phyloP scores from a whole-genome alignment of 805 yeast species.

The Yamadazyma kitorensis region DNA sequence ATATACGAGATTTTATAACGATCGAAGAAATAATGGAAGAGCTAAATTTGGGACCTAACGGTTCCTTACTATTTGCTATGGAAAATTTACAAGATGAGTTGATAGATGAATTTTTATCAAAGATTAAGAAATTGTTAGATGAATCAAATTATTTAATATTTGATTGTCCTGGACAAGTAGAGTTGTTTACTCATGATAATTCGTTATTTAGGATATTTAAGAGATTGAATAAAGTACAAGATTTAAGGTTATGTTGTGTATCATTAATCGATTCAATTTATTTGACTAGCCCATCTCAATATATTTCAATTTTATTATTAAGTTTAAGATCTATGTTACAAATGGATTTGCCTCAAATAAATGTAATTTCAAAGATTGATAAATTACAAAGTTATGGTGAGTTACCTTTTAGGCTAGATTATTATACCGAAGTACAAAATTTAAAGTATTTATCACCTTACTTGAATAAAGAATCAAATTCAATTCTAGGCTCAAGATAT shows the following conservation, averaged over 20 bases:
- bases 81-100: constrained; percentile 82
- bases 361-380: constrained; percentile 91
- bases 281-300: constrained; percentile 83
- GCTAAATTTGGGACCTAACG: constrained; percentile 77
- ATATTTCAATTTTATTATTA: constrained; percentile 74
- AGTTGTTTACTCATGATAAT: constrained; percentile 85
- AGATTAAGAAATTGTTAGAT: constrained; percentile 56
- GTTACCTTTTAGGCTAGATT: constrained; percentile 78
- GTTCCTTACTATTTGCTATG: constrained; percentile 86
- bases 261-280: constrained; percentile 81
- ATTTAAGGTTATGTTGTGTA: constrained; percentile 78
- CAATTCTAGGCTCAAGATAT: constrained; percentile 57
- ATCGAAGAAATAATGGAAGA: constrained; percentile 77
- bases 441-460: constrained; percentile 63
- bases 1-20: constrained; percentile 73
- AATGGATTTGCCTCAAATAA: constrained; percentile 87
- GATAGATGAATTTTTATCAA: constrained; percentile 89
- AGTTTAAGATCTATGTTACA: constrained; percentile 91
- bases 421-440: constrained; percentile 91
- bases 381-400: constrained; percentile 72
- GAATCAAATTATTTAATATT: constrained; percentile 70
- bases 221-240: constrained; percentile 51
- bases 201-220: constrained; percentile 69
- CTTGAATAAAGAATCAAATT: constrained; percentile 69
- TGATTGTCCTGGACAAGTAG: constrained; percentile 98